Evolutionary conservation across 2,329 filamentous ascomycete genomes (phyloP), one percentile per base, ranked within the genome.

Genomic region (Colletotrichum sp.): DNA sequence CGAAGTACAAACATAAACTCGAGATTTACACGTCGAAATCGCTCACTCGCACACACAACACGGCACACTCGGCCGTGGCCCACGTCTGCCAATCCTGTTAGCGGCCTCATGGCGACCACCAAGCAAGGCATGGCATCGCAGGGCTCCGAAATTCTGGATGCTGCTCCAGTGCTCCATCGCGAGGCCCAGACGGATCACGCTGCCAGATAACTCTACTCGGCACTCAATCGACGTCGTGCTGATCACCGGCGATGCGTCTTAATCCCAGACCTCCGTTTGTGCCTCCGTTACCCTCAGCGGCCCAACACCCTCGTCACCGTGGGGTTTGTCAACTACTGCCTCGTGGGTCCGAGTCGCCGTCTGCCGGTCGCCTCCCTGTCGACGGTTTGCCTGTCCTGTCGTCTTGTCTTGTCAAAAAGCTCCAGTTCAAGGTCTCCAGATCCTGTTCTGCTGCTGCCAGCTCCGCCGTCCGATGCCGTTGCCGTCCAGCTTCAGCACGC

Each of bases 191-290:
- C 36, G 67, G 57, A 63, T 52, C 67, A 52, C 43, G 13, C 16
- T 21, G 55, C 52, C 57, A 48, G 34, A 43, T 63, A 63, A 71
- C 30, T 71, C 68, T 60, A 36, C 48, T 43, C 61, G 34, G 32
- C 36, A 64, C 34, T 64, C 61, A 64, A 39, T 64, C 61, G 32
- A 64, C 34, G 32, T 39, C 34, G n/a, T 43, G 60, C 39, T 64
- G 60, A 71, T 64, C 68, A 71, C 39, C 13, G 60, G 36, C 39
- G 30, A 55, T 57, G 28, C 34, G 59, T 48, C 57, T 63, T 21
- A 63, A 70, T 70, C 55, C 67, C 57, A 48, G 57, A 70, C 67
- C 67, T 70, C 67, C 67, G 67, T 70, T 63, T 63, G 21, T 15
- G n/a, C 12, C 13, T 66, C 63, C 34, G 63, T n/a, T 32, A 26